Evolutionary conservation across 2,329 filamentous ascomycete genomes (phyloP).

Genomic region (Diaporthe capsici): DNA sequence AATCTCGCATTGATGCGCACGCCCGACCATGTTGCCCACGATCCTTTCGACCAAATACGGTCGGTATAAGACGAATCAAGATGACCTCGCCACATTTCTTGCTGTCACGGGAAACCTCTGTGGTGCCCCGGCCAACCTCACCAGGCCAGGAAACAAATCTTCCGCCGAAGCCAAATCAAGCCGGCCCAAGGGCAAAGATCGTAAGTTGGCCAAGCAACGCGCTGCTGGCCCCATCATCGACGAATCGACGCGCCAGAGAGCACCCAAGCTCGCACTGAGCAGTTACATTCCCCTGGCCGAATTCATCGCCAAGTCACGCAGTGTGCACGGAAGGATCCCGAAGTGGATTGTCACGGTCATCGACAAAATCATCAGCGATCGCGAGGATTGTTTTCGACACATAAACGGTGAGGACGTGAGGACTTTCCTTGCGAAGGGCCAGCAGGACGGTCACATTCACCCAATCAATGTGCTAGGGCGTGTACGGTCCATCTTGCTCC

Average conservation of each 20-base stretch:
- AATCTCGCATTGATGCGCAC: neutral
- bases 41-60: slow-evolving; percentile 25
- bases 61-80: slow-evolving; percentile 30
- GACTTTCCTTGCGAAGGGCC: neutral
- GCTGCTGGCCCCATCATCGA: neutral
- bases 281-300: slow-evolving; percentile 24
- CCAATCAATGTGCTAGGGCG: slow-evolving; percentile 12
- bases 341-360: slow-evolving; percentile 13
- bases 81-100: slow-evolving; percentile 30
- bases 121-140: slow-evolving; percentile 11
- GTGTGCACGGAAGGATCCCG: slow-evolving; percentile 15
- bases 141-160: neutral
- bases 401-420: slow-evolving; percentile 16
- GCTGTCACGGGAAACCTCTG: slow-evolving; percentile 19
- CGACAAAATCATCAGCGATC: slow-evolving; percentile 22
- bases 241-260: slow-evolving; percentile 6
- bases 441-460: slow-evolving; percentile 25
- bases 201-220: slow-evolving; percentile 29
- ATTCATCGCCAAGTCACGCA: slow-evolving; percentile 17
- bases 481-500: slow-evolving; percentile 1
- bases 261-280: slow-evolving; percentile 12
- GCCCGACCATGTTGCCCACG: neutral
- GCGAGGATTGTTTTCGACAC: slow-evolving; percentile 22
- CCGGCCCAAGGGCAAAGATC: slow-evolving; percentile 25
- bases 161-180: neutral